Percentiles rank a stretch among this genome's conserved stretches.
These are phyloP conservation scores for Corniculantispora saksenae DNA, from an alignment of 2,329 filamentous ascomycete genomes.

Conservation along the genomic window DNA sequence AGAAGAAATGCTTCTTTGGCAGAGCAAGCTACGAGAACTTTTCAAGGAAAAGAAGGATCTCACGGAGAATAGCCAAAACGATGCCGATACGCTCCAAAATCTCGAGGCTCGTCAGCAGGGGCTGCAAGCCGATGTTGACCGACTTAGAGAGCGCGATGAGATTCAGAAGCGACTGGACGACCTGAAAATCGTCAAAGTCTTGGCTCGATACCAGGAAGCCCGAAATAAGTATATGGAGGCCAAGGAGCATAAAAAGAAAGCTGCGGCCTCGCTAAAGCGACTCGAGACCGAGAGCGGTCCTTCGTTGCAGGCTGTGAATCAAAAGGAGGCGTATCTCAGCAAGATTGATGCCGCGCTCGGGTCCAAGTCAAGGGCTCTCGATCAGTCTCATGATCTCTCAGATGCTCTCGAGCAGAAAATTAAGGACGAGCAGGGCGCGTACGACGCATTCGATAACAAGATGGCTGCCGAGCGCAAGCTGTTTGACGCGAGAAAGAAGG, in stretches of 20 bases:
- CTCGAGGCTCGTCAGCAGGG: slow-evolving; percentile 73
- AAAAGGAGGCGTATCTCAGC: slow-evolving; percentile 67
- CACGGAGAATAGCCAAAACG: slow-evolving; percentile 56
- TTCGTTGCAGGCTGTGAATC: slow-evolving; percentile 65
- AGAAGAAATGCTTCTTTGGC: slow-evolving; percentile 76
- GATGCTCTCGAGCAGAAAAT: slow-evolving; percentile 46
- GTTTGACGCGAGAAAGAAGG: slow-evolving; percentile 52
- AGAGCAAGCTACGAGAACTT: slow-evolving; percentile 70
- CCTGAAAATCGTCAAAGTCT: slow-evolving; percentile 64
- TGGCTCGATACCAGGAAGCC: slow-evolving; percentile 64
- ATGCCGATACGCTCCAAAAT: slow-evolving; percentile 63
- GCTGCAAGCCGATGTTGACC: slow-evolving; percentile 79
- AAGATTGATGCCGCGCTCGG: slow-evolving; percentile 57
- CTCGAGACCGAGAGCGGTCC: slow-evolving; percentile 66
- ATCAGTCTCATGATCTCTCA: slow-evolving; percentile 53
- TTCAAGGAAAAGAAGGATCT: slow-evolving; percentile 67
- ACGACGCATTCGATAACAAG: slow-evolving; percentile 45
- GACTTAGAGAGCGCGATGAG: slow-evolving; percentile 72
- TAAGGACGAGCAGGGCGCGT: slow-evolving; percentile 35
- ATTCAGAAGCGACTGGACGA: slow-evolving; percentile 65
- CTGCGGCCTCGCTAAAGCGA: slow-evolving; percentile 56
- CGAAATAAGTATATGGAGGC: slow-evolving; percentile 49
- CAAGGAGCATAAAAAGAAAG: slow-evolving; percentile 56
- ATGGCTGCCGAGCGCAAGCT: slow-evolving; percentile 54
- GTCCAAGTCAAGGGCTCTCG: slow-evolving; percentile 55